A percentile compares a stretch with the other conserved stretches of the same genome.
phyloP scores from a whole-genome alignment of 345 rosid genomes.

The Pistacia vera region DNA sequence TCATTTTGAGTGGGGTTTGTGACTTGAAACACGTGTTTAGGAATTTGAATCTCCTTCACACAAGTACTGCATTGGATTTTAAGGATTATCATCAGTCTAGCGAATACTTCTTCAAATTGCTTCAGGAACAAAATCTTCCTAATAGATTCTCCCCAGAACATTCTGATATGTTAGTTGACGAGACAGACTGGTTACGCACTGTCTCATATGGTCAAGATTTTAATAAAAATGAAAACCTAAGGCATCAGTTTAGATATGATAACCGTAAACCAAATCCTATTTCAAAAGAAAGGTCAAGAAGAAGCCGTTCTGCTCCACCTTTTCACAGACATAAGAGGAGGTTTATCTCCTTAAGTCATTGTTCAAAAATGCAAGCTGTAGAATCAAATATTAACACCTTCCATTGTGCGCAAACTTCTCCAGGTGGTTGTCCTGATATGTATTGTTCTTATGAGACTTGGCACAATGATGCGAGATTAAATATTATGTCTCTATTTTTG shows the following conservation, averaged over 20 bases:
- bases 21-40: too few species aligned
- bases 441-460: slow-evolving; percentile 30
- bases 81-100: slow-evolving; percentile 23
- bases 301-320: slow-evolving; percentile 93
- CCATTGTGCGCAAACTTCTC: slow-evolving; percentile 18
- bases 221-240: slow-evolving; percentile 27
- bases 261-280: slow-evolving; percentile 22
- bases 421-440: slow-evolving; percentile 30
- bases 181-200: slow-evolving; percentile 21
- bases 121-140: slow-evolving; percentile 17
- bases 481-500: slow-evolving; percentile 24
- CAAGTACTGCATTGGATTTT: slow-evolving; percentile 18
- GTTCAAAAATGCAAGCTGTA: slow-evolving; percentile 28
- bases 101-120: slow-evolving; percentile 21
- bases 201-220: slow-evolving; percentile 21
- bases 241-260: slow-evolving; percentile 28
- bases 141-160: slow-evolving; percentile 20
- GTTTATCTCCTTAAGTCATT: slow-evolving; percentile 50
- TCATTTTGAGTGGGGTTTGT: too few species aligned
- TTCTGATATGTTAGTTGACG: slow-evolving; percentile 19
- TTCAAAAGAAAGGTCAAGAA: slow-evolving; percentile 42
- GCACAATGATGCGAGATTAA: slow-evolving; percentile 20
- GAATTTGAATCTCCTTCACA: too few species aligned
- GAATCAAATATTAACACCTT: slow-evolving; percentile 28
- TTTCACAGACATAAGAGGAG: slow-evolving; percentile 57